Conservation (phyloP, 345 rosid species). For the Eucalyptus leucophloia region DNA sequence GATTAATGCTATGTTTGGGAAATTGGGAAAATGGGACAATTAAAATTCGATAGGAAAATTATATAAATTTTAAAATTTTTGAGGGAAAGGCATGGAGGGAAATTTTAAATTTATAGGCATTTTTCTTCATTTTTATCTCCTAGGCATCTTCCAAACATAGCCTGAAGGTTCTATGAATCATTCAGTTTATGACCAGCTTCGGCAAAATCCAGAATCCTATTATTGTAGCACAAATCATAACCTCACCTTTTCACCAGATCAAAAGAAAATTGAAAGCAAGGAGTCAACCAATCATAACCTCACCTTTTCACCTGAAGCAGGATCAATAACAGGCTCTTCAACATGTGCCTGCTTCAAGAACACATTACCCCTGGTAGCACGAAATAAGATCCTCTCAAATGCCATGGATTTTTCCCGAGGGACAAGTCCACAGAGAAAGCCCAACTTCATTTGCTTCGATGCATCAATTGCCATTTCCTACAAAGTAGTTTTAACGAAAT, state of each 20-base stretch:
- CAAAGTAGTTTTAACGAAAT: background rate
- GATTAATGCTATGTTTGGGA: background rate
- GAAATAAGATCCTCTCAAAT: slow-evolving; percentile 92
- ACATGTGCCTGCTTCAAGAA: slow-evolving; percentile 50
- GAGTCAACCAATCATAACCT: background rate
- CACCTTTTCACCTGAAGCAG: slow-evolving; percentile 92
- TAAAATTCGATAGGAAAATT: background rate
- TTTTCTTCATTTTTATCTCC: background rate
- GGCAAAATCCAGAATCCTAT: background rate
- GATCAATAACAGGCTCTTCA: slow-evolving; percentile 76
- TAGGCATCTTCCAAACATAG: background rate
- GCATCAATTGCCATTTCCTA: slow-evolving; percentile 58
- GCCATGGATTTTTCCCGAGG: slow-evolving; percentile 83
- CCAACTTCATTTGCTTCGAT: slow-evolving; percentile 87
- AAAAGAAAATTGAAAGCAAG: background rate
- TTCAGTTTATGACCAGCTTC: background rate
- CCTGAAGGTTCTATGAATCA: background rate
- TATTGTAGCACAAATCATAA: too few relatives aligned
- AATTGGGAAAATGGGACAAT: background rate
- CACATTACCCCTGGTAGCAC: slow-evolving; percentile 96
- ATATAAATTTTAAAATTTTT: background rate
- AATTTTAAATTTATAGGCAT: background rate
- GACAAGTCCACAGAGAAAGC: slow-evolving; percentile 83
- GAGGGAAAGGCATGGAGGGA: background rate
- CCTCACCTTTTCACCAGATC: background rate